Evolutionary conservation across 164 flowering plant genomes (phyloP), one percentile per base, ranked within the genome.

Genomic region (Chloranthus sessilifolius): DNA sequence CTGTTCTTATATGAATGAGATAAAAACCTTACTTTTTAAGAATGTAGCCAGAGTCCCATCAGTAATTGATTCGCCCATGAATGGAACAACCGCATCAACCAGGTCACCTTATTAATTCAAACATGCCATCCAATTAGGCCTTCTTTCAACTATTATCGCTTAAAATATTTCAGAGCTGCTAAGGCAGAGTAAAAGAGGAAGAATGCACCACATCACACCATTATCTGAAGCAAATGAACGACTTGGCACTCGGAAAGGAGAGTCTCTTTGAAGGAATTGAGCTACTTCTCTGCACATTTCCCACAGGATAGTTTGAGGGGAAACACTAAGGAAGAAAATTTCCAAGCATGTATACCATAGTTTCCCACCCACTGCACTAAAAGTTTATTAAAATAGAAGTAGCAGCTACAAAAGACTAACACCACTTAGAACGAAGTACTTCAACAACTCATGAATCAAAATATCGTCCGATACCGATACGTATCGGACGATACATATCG

Each of bases 1-100:
- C n/a, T n/a, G n/a, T n/a, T n/a, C n/a, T n/a, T n/a, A n/a, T n/a
- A n/a, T n/a, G n/a, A n/a, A n/a, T n/a, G n/a, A n/a, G n/a, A n/a
- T n/a, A n/a, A n/a, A n/a, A n/a, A n/a, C n/a, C 91, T 42, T 84
- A 92, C 99, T 75, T 65, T 92, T 92, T 64, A 88, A 70, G 57
- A 88, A 84, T 16, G 59, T 73, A 17, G 99, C 97, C 43, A 92
- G 56, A 29, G 95, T 92, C 33, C 99, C 97, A 73, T 92, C 99
- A 29, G 72, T 80, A 41, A 92, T 86, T 4, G 99, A 92, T 81
- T 92, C 99, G 30, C 95, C 99, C 97, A 92, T 84, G 52, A 59
- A 76, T 51, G 98, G 98, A 36, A 92, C 98, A 70, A 92, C 94
- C 49, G 85, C 98, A 53, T 92, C 89, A 68, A 88, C 91, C 42